phyloP scores from a whole-genome alignment of 164 flowering plant genomes.

The Euptelea pleiosperma region DNA sequence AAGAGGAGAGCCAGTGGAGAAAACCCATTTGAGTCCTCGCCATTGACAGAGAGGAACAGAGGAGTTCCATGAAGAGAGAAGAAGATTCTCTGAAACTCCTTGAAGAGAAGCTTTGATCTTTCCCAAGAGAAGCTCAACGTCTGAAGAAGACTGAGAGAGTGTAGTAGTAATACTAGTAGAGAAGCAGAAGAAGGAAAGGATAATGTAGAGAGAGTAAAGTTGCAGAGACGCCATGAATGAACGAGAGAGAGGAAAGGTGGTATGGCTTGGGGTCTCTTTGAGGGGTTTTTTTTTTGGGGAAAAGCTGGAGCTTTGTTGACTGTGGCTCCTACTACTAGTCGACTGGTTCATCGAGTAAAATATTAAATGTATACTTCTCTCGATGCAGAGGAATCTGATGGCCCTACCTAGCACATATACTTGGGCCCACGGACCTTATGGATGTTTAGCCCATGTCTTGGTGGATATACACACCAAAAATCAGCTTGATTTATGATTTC shows the following conservation, averaged over 20 bases:
- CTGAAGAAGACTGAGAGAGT: constrained; percentile 44
- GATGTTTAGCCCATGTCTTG: too few relatives aligned
- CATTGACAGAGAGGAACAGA: constrained; percentile 86
- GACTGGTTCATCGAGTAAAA: too few relatives aligned
- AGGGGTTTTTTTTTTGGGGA: too few relatives aligned
- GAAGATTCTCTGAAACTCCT: constrained; percentile 55
- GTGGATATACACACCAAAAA: too few relatives aligned
- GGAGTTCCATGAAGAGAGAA: constrained; percentile 78
- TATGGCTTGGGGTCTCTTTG: too few relatives aligned
- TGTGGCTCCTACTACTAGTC: too few relatives aligned
- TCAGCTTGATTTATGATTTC: too few relatives aligned
- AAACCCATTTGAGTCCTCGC: constrained; percentile 85
- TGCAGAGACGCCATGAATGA: constrained; percentile 30
- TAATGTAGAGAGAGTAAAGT: constrained; percentile 23
- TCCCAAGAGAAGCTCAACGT: constrained; percentile 57
- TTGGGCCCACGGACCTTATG: too few relatives aligned
- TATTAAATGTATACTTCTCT: too few relatives aligned
- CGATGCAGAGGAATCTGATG: too few relatives aligned
- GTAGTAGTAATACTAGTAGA: background rate
- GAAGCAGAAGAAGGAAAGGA: constrained; percentile 14
- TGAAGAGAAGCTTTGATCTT: constrained; percentile 71
- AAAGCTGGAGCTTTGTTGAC: constrained; percentile 3
- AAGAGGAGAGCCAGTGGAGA: constrained; percentile 57
- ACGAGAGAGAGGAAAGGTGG: constrained; percentile 5
- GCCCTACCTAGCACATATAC: too few relatives aligned